Base-by-base conservation (phyloP, 495 filamentous ascomycete species). In the Neurospora sp. region DNA sequence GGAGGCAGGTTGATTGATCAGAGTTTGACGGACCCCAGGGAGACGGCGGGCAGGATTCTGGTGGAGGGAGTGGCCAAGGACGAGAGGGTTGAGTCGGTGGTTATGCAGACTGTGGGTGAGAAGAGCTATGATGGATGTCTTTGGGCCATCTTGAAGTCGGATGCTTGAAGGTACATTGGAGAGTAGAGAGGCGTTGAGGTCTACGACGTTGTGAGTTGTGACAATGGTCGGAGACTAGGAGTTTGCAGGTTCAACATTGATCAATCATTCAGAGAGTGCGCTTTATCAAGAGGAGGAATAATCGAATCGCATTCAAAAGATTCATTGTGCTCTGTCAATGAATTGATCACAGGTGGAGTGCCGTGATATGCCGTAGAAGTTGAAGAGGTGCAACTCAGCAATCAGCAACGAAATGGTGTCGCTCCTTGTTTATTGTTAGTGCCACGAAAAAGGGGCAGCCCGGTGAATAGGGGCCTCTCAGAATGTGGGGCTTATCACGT, bases 61-160 rank as follows among this genome's bases (percentile, higher is more conserved):
- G 82, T 88, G 23, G 86, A 85, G 76, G 81, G 80, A 70, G 81
- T 83, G 39, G 86, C 84, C 16, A 81, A 77, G 75, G 82, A 86
- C 73, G 41, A 75, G 9, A 79, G 84, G 69, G 79, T 88, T 4
- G 83, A 88, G 62, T 83, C 81, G 35, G 81, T 82, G 40, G 80
- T 89, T 3, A 74, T 88, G 72, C 85, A 88, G 78, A 85, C 83
- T 2, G 84, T 87, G 11, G 83, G 84, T 0, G 84, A 84, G 77
- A 89, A 88, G 80, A 80, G 77, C 20, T 85, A 87, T 73, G 87
- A 88, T 82, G 87, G 86, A 2, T 85, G 74, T 71, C 48, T 81
- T 70, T 83, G 76, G 59, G 79, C 79, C 5, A 77, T 79, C 71
- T 79, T 84, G 77, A 83, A 82, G 59, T 83, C 71, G 41, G 31